phyloP scores from a whole-genome alignment of 257 asterid species.

The Nicotiana benthamiana region DNA sequence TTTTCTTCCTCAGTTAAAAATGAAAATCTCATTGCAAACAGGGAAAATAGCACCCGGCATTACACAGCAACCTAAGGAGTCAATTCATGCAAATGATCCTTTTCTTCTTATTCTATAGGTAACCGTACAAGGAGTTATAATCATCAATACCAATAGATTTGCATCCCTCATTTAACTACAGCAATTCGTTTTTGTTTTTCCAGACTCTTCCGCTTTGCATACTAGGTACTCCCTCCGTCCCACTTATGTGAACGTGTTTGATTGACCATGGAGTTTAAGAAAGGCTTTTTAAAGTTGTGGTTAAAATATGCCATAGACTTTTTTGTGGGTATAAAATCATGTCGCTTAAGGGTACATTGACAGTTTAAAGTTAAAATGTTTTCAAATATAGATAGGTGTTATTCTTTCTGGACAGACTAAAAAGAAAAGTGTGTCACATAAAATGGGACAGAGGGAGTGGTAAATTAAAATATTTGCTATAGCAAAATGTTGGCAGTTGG shows the following conservation, averaged over 20 bases:
- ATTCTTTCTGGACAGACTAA: too few species aligned
- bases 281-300: too few species aligned
- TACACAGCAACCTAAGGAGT: not conserved
- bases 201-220: not conserved
- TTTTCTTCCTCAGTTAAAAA: not conserved
- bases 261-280: too few species aligned
- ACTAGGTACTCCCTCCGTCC: too few species aligned
- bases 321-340: too few species aligned
- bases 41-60: not conserved
- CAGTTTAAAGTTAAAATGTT: too few species aligned
- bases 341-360: too few species aligned
- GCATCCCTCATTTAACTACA: not conserved
- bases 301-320: too few species aligned
- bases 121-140: not conserved
- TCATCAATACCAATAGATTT: not conserved
- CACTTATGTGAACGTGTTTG: too few species aligned
- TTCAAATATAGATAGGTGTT: too few species aligned
- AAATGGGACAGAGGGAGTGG: not conserved
- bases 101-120: not conserved
- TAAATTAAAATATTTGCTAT: not conserved
- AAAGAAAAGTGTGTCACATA: too few species aligned
- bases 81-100: not conserved
- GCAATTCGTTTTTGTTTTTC: not conserved
- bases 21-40: not conserved
- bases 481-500: not conserved